Base-by-base conservation (phyloP, 305 asterid species). In the Fraxinus floribunda region DNA sequence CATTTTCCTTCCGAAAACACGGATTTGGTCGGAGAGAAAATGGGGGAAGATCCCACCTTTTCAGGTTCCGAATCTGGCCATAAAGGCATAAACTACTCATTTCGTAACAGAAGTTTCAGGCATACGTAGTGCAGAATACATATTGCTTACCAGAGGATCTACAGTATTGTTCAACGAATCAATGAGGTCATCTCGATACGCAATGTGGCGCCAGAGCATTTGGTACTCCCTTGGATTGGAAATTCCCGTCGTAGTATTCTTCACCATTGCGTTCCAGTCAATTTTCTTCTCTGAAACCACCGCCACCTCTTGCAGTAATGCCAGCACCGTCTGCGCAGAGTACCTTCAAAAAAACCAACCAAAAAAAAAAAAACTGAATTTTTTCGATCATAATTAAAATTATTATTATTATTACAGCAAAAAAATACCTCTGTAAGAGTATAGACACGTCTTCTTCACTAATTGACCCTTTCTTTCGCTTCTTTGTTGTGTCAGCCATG, bases 191-290 rank as follows among this genome's bases (percentile, higher is more conserved):
- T 91, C 85, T 0, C 90, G 92, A 83, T 95, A 95, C 13, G 98
- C 97, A 81, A 95, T 86, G 88, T 92, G 95, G 62, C 98, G 95
- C 98, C 98, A 95, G 57, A 95, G 84, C 93, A 87, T 89, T 78
- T 91, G 98, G 82, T 90, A 93, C 88, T 93, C 98, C 82, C 93
- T 89, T 1, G 97, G 93, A 85, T 85, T 82, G 1, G 94, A 84
- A 80, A 95, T 93, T 78, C 97, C 98, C 2, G 98, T 91, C n/a
- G 86, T 52, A 22, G 95, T 90, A 84, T 91, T 95, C 89, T 86
- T 89, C 83, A 84, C 97, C 89, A 91, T 26, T 62, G 77, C 90
- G 78, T 88, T 86, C 98, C 98, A 95, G 85, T 95, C 94, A 78
- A 95, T 84, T 81, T 91, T 95, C 79, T 57, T 87, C 81, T 77